Evolutionary conservation across 257 asterid species (phyloP).

Genomic region (Salvia splendens): DNA sequence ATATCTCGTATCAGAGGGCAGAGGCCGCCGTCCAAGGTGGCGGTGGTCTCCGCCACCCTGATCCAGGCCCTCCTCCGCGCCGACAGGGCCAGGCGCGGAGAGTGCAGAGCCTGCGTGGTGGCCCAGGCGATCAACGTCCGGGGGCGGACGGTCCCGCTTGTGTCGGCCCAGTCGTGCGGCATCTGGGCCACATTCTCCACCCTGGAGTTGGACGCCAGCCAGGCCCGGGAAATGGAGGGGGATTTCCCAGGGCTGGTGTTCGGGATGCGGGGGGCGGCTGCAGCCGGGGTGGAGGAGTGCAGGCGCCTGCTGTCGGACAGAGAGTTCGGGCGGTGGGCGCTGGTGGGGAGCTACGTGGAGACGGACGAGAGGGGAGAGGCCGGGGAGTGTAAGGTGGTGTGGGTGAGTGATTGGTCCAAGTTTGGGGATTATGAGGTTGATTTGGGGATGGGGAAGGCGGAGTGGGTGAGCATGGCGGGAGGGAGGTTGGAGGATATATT

Average conservation of each 20-base stretch:
- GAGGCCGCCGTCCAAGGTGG: slow-evolving; percentile 21
- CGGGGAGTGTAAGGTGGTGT: slow-evolving; percentile 19
- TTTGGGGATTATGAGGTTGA: slow-evolving; percentile 42
- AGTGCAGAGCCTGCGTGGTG: slow-evolving; percentile 20
- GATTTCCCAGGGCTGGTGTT: neutral
- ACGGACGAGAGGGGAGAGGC: neutral
- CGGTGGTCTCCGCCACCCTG: slow-evolving; percentile 26
- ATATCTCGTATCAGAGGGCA: neutral
- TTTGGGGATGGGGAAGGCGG: slow-evolving; percentile 45
- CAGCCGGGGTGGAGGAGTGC: slow-evolving; percentile 20
- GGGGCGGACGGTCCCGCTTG: slow-evolving; percentile 31
- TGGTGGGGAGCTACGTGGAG: slow-evolving; percentile 10
- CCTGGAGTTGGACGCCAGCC: slow-evolving; percentile 1
- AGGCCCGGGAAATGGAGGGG: neutral
- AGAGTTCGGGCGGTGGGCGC: slow-evolving; percentile 21
- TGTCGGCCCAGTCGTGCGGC: slow-evolving; percentile 35
- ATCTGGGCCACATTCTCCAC: slow-evolving; percentile 27
- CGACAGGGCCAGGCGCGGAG: slow-evolving; percentile 30
- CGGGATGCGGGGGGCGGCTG: slow-evolving; percentile 13
- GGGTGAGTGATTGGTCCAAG: slow-evolving; percentile 41
- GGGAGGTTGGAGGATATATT: slow-evolving; percentile 13
- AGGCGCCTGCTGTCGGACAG: slow-evolving; percentile 23
- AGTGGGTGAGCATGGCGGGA: slow-evolving; percentile 30
- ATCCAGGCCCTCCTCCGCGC: slow-evolving; percentile 30
- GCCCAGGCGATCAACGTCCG: slow-evolving; percentile 36